A percentile compares a stretch with the other conserved stretches of the same genome.
These are phyloP conservation scores for Tribonema minus DNA, from an alignment of 108 stramenopile species.

Conservation along the genomic window DNA sequence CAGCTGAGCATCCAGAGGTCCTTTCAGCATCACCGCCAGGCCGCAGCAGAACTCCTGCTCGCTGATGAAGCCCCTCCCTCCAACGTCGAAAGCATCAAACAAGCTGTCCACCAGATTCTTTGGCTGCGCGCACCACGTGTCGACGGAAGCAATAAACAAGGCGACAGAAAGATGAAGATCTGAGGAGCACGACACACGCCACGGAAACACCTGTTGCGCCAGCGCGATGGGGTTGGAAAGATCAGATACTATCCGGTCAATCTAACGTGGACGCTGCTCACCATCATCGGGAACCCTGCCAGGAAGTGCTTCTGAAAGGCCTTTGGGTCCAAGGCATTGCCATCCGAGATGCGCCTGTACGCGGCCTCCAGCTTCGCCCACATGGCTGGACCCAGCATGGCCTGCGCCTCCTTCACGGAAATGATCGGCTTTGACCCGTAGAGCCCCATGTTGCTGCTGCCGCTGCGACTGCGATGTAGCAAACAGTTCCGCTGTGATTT, in stretches of 20 bases:
- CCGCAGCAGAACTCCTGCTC: slow-evolving; percentile 8
- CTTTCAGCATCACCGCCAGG: slow-evolving; percentile 23
- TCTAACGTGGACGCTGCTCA: too few relatives aligned
- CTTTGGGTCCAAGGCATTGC: slow-evolving; percentile 11
- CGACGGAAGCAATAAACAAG: neutral
- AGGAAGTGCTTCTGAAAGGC: slow-evolving; percentile 27
- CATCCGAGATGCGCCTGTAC: slow-evolving; percentile 17
- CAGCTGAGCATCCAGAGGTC: neutral
- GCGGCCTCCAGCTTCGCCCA: slow-evolving; percentile 7
- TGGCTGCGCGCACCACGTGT: neutral
- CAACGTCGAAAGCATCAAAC: slow-evolving; percentile 21
- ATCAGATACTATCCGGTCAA: too few relatives aligned
- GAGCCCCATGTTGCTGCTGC: slow-evolving; percentile 18
- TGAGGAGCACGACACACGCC: too few relatives aligned
- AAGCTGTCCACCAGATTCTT: slow-evolving; percentile 9
- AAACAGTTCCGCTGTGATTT: too few relatives aligned
- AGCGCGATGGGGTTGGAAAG: too few relatives aligned
- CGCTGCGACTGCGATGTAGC: too few relatives aligned
- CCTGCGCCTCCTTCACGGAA: slow-evolving; percentile 30
- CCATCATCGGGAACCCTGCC: slow-evolving; percentile 22
- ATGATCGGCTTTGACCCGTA: slow-evolving; percentile 18
- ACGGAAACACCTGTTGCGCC: too few relatives aligned
- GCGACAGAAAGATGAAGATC: too few relatives aligned
- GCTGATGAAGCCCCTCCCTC: slow-evolving; percentile 3
- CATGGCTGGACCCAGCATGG: slow-evolving; percentile 2